Base-by-base conservation (phyloP, 2,329 filamentous ascomycete species). In the Microascus cirrosus region DNA sequence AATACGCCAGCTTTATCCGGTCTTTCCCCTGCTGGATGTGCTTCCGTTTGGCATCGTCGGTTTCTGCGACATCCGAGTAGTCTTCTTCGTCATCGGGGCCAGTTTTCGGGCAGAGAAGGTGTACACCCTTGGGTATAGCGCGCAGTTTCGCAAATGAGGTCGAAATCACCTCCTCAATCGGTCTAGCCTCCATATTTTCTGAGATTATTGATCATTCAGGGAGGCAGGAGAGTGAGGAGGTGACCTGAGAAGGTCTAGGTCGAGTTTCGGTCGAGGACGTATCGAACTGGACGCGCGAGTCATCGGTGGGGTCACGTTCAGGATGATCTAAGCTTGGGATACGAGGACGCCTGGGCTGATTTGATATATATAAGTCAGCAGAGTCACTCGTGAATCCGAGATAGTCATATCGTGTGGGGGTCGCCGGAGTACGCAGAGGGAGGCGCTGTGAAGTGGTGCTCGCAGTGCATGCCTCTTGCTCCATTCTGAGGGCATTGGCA, bases 21-120 rank as follows among this genome's bases (percentile, higher is more conserved):
- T 71, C 66, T 36, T 78, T 74, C 15, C 78, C 80, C 59, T 84
- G 76, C 55, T 77, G 65, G 22, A 89, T 80, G 8, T 80, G 74
- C 50, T 72, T 65, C 54, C 73, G 67, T 65, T 83, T 85, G 61
- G 76, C 75, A 20, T 65, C 62, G 8, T 77, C 76, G 45, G 83
- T 76, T 15, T 73, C 70, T 18, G 79, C 77, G 18, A 67, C 57
- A 2, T 55, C 60, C 55, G 69, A 68, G 69, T 90, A 90, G 64
- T 85, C 78, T 61, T 82, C 79, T 22, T 70, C 69, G 61, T 90
- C 87, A 1, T 87, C 80, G 53, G 84, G 79, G 63, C 76, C 72
- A 58, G 82, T 70, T 60, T 81, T 83, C 1, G 87, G 85, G 61
- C 87, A 91, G 60, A 90, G 80, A 56, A 89, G 75, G 65, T 91